Evolutionary conservation across 805 yeast species (phyloP), one percentile per base, ranked within the genome.

Genomic region (Candida coleopterorum): DNA sequence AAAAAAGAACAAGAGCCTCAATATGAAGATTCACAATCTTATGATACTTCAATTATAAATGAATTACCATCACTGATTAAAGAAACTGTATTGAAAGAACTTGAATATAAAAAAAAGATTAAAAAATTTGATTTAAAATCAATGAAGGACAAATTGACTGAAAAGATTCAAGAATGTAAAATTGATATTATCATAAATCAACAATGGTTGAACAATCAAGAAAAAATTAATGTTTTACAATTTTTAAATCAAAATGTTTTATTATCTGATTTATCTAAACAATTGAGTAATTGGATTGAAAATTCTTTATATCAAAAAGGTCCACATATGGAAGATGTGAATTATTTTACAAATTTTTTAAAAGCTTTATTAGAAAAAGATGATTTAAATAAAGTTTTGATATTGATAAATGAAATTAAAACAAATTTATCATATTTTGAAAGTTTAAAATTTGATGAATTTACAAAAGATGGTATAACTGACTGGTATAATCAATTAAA

Each of bases 41-140:
- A 62, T 40, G 70, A 67, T 39, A 53, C 58, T 7, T 53, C 62
- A 0, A 55, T 67, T 7, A 40, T 68, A 18, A 49, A 60, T 18
- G 71, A 62, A 38, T 46, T 68, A 6, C 72, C 73, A 0, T 56
- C 70, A 0, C 56, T 60, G 6, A 46, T 68, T 9, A 51, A 59
- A 34, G 42, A 57, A 7, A 69, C 66, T 35, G 64, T 66, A 5
- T 35, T 60, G 32, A 56, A 57, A 33, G 70, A 66, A 25, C 38
- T 60, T 24, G 62, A 58, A 27, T 50, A 56, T 38, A 56, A 49
- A 29, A 52, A 50, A 18, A 52, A 53, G 35, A 40, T 51, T n/a
- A 56, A 54, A 36, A 43, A 46, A 20, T 42, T 54, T 25, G 55
- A 52, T 24, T 40, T 55, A 16, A 51, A 47, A 6, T 48, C 64